Conservation (phyloP, 78 protist species). For the Abeoforma whisleri region DNA sequence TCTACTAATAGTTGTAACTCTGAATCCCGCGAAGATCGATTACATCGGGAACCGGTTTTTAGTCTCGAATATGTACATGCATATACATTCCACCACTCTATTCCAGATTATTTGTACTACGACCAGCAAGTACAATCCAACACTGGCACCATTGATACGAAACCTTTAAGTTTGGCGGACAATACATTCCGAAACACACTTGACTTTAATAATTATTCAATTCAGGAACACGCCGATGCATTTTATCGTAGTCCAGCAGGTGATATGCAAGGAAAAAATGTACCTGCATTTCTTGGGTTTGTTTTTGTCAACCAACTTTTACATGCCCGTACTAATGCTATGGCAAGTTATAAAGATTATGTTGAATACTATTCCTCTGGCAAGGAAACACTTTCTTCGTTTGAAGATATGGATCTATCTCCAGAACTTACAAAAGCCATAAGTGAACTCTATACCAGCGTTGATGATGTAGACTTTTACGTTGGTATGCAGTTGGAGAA, state of each 20-base stretch:
- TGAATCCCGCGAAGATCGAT: too few relatives aligned
- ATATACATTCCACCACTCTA: not conserved
- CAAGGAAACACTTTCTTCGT: not conserved
- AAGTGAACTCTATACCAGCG: not conserved
- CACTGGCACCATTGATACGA: too few relatives aligned
- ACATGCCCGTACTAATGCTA: not conserved
- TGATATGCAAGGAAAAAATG: not conserved
- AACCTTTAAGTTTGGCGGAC: not conserved
- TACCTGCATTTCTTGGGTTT: not conserved
- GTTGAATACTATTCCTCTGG: too few relatives aligned
- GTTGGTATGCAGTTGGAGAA: not conserved
- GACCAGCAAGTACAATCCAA: not conserved
- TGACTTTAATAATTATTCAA: not conserved
- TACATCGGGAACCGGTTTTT: too few relatives aligned
- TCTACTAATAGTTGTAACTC: not conserved
- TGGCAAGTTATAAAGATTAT: not conserved
- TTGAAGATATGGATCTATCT: not conserved
- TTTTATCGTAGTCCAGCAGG: not conserved
- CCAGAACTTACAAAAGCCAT: not conserved
- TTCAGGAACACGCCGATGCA: not conserved
- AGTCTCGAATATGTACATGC: not conserved
- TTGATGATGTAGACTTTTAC: conserved; percentile 13
- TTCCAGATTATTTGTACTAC: not conserved
- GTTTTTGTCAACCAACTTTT: not conserved
- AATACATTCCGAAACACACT: not conserved